Conservation (phyloP, 345 rosid species). For the Anastatica hierochuntica region DNA sequence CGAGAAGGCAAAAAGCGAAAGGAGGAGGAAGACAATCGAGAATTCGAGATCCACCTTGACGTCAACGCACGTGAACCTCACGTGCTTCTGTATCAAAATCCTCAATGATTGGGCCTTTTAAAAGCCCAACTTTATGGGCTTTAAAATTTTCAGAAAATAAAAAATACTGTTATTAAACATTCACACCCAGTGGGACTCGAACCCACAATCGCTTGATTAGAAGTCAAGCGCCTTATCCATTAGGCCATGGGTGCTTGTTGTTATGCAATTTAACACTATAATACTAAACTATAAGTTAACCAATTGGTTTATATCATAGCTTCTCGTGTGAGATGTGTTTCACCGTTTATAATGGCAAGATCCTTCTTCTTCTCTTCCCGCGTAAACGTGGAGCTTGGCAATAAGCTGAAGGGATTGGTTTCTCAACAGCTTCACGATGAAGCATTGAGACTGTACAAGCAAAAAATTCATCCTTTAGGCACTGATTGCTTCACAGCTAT, state of each 20-base stretch:
- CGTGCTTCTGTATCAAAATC: neutral
- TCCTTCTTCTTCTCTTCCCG: slow-evolving; percentile 4
- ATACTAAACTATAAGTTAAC: neutral
- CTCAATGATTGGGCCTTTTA: neutral
- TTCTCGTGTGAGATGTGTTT: neutral
- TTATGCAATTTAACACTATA: neutral
- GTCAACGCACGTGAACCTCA: slow-evolving; percentile 9
- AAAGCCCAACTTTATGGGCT: neutral
- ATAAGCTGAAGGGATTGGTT: slow-evolving; percentile 27
- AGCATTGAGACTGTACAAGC: slow-evolving; percentile 24
- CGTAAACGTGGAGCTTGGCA: slow-evolving; percentile 10
- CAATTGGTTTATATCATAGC: too few species aligned
- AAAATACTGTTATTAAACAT: too few species aligned
- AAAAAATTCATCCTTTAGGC: slow-evolving; percentile 28
- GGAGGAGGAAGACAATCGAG: neutral
- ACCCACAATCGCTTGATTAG: too few species aligned
- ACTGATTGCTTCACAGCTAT: slow-evolving; percentile 27
- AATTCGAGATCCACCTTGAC: too few species aligned
- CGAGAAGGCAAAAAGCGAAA: too few species aligned
- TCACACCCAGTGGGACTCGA: slow-evolving; percentile 27
- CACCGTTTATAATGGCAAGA: neutral
- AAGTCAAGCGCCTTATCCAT: too few species aligned
- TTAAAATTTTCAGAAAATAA: too few species aligned
- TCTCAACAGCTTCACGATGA: slow-evolving; percentile 26
- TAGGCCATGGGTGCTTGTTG: too few species aligned